Base-by-base conservation (phyloP, 306 rosid species). In the Oxytropis ochrocephala region DNA sequence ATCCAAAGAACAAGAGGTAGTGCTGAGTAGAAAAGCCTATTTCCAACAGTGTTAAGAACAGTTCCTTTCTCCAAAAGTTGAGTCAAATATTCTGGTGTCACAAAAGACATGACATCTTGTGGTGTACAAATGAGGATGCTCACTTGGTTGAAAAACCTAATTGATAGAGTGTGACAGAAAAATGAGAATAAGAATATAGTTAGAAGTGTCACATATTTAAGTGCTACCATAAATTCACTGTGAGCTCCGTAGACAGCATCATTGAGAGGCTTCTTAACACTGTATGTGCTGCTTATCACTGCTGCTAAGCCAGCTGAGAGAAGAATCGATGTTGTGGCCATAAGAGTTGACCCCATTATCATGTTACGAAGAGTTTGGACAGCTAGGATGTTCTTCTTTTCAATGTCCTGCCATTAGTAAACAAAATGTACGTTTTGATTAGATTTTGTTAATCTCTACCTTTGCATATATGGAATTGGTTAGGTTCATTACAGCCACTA, bases 291-390 rank as follows among this genome's bases (percentile, higher is more conserved):
- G 84, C 97, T 92, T 30, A 92, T 69, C 0, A 92, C 95, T 0
- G 97, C 97, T 1, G 91, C 96, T 3, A 92, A 82, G 0, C 97
- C 97, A 0, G 79, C 79, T 11, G 89, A 85, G 8, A 92, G 89
- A 0, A 92, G 96, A 65, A 92, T 85, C 0, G 97, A 87, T 0
- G 96, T 92, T 0, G 97, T 92, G 43, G 97, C 97, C 97, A 92
- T 92, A 12, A 92, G 82, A 38, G 96, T 92, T 70, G 90, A 89
- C 41, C 96, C 97, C 97, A 92, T 92, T 50, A 92, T 85, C 18
- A 86, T 64, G 52, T 92, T 92, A 1, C 97, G 79, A 0, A 92
- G 86, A 0, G 97, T 76, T 84, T 92, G 96, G 43, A 92, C 92
- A 8, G 97, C 97, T 47, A 92, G 54, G 38, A 92, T 92, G 78